A percentile compares a stretch with the other conserved stretches of the same genome.
phyloP scores from a whole-genome alignment of 495 filamentous ascomycete genomes.

The Poronia punctata region DNA sequence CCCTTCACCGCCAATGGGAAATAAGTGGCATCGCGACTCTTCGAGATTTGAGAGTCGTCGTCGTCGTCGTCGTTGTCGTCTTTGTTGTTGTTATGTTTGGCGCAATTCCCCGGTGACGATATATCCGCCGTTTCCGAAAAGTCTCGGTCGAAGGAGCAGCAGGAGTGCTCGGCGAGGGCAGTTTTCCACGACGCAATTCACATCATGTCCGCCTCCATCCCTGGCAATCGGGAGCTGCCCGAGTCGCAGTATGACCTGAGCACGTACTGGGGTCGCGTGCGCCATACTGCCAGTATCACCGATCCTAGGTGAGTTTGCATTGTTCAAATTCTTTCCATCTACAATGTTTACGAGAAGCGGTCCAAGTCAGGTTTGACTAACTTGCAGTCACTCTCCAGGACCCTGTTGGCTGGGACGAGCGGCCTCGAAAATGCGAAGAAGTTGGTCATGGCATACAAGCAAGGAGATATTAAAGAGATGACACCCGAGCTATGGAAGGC shows the following conservation, averaged over 20 bases:
- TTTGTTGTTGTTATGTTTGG: no score
- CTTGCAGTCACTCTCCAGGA: conserved; percentile 43
- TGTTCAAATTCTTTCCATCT: conserved; percentile 7
- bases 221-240: conserved; percentile 78
- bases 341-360: conserved; percentile 16
- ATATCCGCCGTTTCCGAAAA: neutral
- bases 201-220: conserved; percentile 82
- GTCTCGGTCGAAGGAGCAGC: conserved; percentile 2
- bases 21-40: conserved; percentile 2
- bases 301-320: conserved; percentile 79
- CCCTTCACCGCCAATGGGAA: conserved; percentile 1
- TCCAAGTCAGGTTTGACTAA: conserved; percentile 10
- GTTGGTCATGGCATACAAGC: conserved; percentile 74
- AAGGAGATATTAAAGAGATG: conserved; percentile 67
- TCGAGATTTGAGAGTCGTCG: neutral
- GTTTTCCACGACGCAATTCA: conserved; percentile 3
- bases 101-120: no score
- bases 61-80: neutral
- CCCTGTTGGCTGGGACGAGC: conserved; percentile 63
- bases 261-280: conserved; percentile 93
- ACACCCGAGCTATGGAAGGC: conserved; percentile 87
- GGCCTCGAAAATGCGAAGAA: conserved; percentile 78
- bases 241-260: conserved; percentile 84
- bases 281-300: conserved; percentile 80
- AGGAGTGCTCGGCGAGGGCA: conserved; percentile 8